Evolutionary conservation across 345 rosid species (phyloP).

Genomic region (Sonneratia caseolaris): DNA sequence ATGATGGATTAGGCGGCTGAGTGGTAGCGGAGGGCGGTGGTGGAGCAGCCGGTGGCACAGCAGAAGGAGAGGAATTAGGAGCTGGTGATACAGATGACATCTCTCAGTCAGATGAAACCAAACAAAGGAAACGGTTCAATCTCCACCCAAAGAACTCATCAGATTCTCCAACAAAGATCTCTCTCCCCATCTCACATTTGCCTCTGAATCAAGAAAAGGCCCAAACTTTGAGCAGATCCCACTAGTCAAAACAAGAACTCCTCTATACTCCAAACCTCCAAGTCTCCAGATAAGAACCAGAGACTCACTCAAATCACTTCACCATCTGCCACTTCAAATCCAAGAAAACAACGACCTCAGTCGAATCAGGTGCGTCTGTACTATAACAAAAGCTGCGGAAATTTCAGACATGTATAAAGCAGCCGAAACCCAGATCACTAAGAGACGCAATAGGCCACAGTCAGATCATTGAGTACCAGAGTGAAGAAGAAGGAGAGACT

Average conservation of each 20-base stretch:
- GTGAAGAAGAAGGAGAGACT: neutral
- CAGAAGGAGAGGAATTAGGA: slow-evolving; percentile 40
- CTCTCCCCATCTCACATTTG: neutral
- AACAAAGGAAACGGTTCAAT: neutral
- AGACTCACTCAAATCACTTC: neutral
- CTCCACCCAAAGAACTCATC: slow-evolving; percentile 2
- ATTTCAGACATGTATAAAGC: neutral
- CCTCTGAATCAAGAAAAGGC: neutral
- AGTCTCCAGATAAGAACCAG: slow-evolving; percentile 19
- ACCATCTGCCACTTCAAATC: neutral
- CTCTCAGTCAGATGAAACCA: slow-evolving; percentile 6
- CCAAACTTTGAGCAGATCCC: slow-evolving; percentile 9
- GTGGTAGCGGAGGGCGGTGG: slow-evolving; percentile 17
- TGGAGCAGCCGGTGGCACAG: slow-evolving; percentile 33
- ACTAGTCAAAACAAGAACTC: slow-evolving; percentile 3
- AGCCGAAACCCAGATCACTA: slow-evolving; percentile 1
- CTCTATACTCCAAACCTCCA: slow-evolving; percentile 14
- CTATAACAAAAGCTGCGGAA: neutral
- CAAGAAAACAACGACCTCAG: neutral
- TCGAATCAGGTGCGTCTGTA: too few relatives aligned
- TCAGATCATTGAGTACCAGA: neutral
- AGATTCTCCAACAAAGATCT: neutral
- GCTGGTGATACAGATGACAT: slow-evolving; percentile 61
- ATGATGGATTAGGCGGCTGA: slow-evolving; percentile 13
- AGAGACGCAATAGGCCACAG: neutral